phyloP scores from a whole-genome alignment of 176 grass and related monocot genomes.

The Zea mays region Zm-B73-REFERENCE-NAM-5.0 NC_050102.1:162817001-162817500 shows the following conservation, averaged over 20 bases:
- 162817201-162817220: conserved; percentile 24
- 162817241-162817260: not conserved
- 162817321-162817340: not conserved
- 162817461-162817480: too few relatives aligned
- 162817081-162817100: conserved; percentile 33
- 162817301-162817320: not conserved
- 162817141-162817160: conserved; percentile 28
- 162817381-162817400: conserved; percentile 2
- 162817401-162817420: not conserved
- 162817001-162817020: conserved; percentile 7
- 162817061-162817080: not conserved
- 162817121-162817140: not conserved
- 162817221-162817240: conserved; percentile 1
- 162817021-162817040: conserved; percentile 1
- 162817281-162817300: too few relatives aligned
- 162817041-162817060: not conserved
- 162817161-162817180: conserved; percentile 8
- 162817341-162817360: not conserved
- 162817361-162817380: not conserved
- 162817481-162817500: not conserved
- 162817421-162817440: not conserved
- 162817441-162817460: too few relatives aligned
- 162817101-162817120: not conserved
- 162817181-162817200: not conserved
- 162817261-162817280: conserved; percentile 10